Evolutionary conservation across 208 protist species (phyloP).

Genomic region (Leishmania amazonensis): DNA sequence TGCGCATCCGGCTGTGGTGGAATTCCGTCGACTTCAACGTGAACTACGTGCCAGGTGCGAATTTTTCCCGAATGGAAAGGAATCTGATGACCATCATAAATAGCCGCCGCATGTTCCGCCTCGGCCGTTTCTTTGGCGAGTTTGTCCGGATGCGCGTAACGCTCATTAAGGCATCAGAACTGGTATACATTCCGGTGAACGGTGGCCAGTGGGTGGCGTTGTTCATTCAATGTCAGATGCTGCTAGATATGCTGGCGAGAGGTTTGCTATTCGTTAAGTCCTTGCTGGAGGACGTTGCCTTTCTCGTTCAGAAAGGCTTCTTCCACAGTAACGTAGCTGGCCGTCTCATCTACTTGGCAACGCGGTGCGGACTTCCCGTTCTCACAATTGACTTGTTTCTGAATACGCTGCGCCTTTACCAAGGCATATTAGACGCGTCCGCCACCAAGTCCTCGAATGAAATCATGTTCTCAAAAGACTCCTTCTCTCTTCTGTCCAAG

Average conservation of each 20-base stretch:
- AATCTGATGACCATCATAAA: slow-evolving; percentile 93
- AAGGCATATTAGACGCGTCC: slow-evolving; percentile 83
- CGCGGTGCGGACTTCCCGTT: slow-evolving; percentile 78
- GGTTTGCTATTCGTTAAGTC: slow-evolving; percentile 84
- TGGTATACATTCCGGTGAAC: slow-evolving; percentile 84
- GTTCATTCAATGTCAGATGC: slow-evolving; percentile 93
- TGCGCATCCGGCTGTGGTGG: slow-evolving; percentile 84
- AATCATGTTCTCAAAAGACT: slow-evolving; percentile 70
- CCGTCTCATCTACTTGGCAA: slow-evolving; percentile 71
- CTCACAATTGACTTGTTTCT: slow-evolving; percentile 87
- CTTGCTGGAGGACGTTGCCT: slow-evolving; percentile 87
- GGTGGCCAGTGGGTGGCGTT: slow-evolving; percentile 80
- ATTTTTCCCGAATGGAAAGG: slow-evolving; percentile 77
- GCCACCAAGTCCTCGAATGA: slow-evolving; percentile 44
- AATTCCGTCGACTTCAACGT: slow-evolving; percentile 74
- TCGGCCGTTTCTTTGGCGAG: slow-evolving; percentile 89
- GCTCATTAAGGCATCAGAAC: slow-evolving; percentile 86
- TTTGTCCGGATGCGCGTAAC: slow-evolving; percentile 90
- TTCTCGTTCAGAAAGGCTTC: slow-evolving; percentile 90
- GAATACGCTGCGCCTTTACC: slow-evolving; percentile 85
- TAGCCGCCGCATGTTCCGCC: slow-evolving; percentile 83
- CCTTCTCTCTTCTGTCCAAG: slow-evolving; percentile 86
- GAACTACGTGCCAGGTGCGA: slow-evolving; percentile 75
- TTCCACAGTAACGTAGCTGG: slow-evolving; percentile 87
- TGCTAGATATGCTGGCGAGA: slow-evolving; percentile 85